These are phyloP conservation scores for Coniophora puteana DNA, from an alignment of 1,284 basidiomycete species.

Conservation along the genomic window DNA sequence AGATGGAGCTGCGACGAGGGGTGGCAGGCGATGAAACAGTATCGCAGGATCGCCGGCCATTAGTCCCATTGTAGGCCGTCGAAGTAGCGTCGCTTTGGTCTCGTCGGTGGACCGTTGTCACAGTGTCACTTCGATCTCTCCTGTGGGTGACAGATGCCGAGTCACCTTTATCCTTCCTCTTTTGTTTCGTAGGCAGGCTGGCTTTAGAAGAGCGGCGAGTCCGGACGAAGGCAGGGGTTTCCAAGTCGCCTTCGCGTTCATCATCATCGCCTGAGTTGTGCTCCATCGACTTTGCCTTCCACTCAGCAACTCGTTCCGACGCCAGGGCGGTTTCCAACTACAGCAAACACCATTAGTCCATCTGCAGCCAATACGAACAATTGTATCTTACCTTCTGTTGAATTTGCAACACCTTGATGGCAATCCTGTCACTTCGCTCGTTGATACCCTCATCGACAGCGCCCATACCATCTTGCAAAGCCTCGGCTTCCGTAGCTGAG, in stretches of 20 bases:
- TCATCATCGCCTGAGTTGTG: constrained; percentile 25
- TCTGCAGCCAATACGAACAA: constrained; percentile 1
- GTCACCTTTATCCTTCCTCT: constrained; percentile 3
- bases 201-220: constrained; percentile 24
- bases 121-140: constrained; percentile 29
- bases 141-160: too few relatives aligned
- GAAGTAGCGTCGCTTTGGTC: constrained; percentile 31
- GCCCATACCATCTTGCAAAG: constrained; percentile 69
- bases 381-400: constrained; percentile 65
- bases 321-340: constrained; percentile 72
- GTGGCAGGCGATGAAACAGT: constrained; percentile 20
- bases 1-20: constrained; percentile 32
- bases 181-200: constrained; percentile 27
- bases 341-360: constrained; percentile 9
- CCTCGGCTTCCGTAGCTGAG: constrained; percentile 58
- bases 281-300: constrained; percentile 32
- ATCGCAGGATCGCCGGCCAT: constrained; percentile 20
- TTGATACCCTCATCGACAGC: constrained; percentile 82
- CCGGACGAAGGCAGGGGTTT: constrained; percentile 23
- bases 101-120: constrained; percentile 27
- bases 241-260: constrained; percentile 30
- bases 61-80: constrained; percentile 26
- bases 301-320: constrained; percentile 45
- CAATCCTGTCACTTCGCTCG: constrained; percentile 77
- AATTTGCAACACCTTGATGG: constrained; percentile 78